These are phyloP conservation scores for Ambrosiella beaveri DNA, from an alignment of 2,329 filamentous ascomycete species.

Conservation along the genomic window DNA sequence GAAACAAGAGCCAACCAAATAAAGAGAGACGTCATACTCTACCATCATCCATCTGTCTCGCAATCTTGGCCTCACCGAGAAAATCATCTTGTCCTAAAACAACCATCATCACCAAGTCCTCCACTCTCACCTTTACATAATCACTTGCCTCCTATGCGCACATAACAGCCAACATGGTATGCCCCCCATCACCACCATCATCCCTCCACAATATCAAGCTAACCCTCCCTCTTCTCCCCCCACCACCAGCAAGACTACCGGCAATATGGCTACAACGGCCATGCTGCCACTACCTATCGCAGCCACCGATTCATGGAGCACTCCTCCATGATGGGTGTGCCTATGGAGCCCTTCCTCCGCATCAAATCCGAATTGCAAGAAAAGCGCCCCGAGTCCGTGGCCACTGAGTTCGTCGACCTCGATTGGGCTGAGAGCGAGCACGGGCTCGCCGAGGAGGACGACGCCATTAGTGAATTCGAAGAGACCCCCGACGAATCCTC, in stretches of 20 bases:
- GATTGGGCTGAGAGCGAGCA: conserved; percentile 46
- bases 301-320: conserved; percentile 32
- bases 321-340: conserved; percentile 16
- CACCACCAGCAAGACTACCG: conserved; percentile 7
- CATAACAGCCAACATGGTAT: conserved; percentile 1
- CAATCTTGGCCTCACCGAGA: not conserved
- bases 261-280: conserved; percentile 4
- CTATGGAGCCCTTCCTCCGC: conserved; percentile 43
- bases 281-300: not conserved
- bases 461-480: conserved; percentile 36
- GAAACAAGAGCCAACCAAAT: not conserved
- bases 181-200: not conserved
- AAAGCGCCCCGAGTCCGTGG: conserved; percentile 46
- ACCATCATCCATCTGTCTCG: not conserved
- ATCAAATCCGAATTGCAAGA: conserved; percentile 27
- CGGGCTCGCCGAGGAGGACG: not conserved
- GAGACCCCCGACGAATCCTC: conserved; percentile 38
- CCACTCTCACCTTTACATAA: not conserved
- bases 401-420: conserved; percentile 64
- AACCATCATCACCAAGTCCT: not conserved
- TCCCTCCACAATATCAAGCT: not conserved
- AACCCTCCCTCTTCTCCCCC: not conserved
- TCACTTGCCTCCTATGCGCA: conserved; percentile 8
- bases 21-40: not conserved
- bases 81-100: not conserved